Evolutionary conservation across 257 asterid genomes (phyloP), one percentile per base, ranked within the genome.

Genomic region (Cordia subcordata): DNA sequence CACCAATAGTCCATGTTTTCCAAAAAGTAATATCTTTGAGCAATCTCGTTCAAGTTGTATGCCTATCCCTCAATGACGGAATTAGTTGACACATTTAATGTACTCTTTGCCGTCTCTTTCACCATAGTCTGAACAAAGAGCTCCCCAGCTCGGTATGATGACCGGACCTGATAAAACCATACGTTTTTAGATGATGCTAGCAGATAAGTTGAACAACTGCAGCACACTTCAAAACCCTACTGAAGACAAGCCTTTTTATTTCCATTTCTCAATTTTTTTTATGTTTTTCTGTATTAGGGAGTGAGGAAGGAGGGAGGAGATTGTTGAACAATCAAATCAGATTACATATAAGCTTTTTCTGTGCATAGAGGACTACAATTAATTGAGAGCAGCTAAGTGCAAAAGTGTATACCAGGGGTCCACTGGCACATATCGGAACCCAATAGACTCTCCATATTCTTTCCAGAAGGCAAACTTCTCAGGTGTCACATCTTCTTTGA

Each of bases 361-460:
- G n/a, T n/a, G n/a, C n/a, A n/a, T n/a, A n/a, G 11, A 49, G 54
- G 17, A 19, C 17, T 49, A 3, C 9, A 10, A 11, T n/a, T 6
- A n/a, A 49, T n/a, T 8, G 20, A 8, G 13, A 49, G 11, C 20
- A 11, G 13, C 8, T 1, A 49, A 49, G 20, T 8, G 20, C 13
- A 49, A 18, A 49, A 64, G 51, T n/a, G n/a, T 50, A 76, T 79
- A 92, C 99, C 97, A 92, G 55, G 61, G 99, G 99, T 64, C 99
- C 99, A 71, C 99, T 88, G 56, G 99, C 99, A 92, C 97, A 57
- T 92, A 88, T 19, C 96, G 90, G 76, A 92, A 92, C 64, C 99
- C 99, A 68, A 81, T 86, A 11, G 94, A 86, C 79, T 92, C 99
- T 32, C 99, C 99, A n/a, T 92, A 92, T 1, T 81, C 89, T 79